A percentile compares a stretch with the other conserved stretches of the same genome.
Evolutionary conservation across 306 rosid species (phyloP).

Genomic region (cucumber (Cucumis sativus)): DNA sequence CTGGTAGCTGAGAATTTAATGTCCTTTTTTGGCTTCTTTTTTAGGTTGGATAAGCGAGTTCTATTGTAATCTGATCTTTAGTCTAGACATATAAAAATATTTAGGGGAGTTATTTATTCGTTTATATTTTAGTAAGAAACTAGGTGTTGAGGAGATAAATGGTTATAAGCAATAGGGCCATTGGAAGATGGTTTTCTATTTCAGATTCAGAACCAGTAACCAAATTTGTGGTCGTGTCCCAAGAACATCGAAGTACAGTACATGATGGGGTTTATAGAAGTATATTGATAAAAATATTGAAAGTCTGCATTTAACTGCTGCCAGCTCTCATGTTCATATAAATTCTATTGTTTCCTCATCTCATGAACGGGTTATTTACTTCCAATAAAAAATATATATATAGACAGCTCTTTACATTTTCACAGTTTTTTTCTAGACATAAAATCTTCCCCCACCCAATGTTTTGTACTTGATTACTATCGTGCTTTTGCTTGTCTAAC

Average conservation of each 20-base stretch:
- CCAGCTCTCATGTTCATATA: neutral
- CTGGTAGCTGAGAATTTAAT: neutral
- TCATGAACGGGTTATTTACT: neutral
- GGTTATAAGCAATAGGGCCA: neutral
- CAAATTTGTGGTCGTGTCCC: neutral
- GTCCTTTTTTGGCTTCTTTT: neutral
- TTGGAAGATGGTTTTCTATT: neutral
- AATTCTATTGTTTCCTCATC: neutral
- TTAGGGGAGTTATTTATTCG: neutral
- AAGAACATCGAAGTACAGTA: neutral
- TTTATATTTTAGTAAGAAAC: neutral
- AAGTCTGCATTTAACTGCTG: neutral
- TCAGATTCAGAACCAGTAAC: neutral
- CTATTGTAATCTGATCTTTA: neutral
- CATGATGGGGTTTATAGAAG: neutral
- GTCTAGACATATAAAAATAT: neutral
- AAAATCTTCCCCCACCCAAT: neutral
- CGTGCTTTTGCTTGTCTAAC: neutral
- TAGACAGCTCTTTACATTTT: neutral
- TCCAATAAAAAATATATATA: neutral
- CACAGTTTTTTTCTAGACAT: neutral
- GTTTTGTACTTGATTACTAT: neutral
- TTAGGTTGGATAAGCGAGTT: neutral
- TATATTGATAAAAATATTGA: neutral
- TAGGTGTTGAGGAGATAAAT: neutral